phyloP scores from a whole-genome alignment of 768 basidiomycete genomes.

The Cystofilobasidium macerans region DNA sequence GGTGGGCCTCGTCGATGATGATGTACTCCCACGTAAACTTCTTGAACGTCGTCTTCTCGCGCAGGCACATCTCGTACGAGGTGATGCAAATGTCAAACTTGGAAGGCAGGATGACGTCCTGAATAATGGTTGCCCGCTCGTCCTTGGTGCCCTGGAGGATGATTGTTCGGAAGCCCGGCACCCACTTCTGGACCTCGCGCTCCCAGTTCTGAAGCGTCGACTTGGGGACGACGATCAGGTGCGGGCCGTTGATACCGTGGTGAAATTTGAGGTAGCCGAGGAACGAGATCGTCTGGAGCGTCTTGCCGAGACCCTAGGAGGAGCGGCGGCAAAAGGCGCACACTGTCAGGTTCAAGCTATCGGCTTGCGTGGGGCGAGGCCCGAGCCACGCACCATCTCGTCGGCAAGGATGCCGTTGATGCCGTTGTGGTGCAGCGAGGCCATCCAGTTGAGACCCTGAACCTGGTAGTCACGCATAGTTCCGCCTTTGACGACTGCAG shows the following conservation, averaged over 20 bases:
- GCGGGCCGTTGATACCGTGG: slow-evolving; percentile 62
- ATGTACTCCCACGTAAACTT: slow-evolving; percentile 98
- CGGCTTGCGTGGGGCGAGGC: background rate
- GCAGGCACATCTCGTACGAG: slow-evolving; percentile 91
- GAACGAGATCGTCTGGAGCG: slow-evolving; percentile 94
- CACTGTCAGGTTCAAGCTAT: background rate
- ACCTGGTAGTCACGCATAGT: slow-evolving; percentile 87
- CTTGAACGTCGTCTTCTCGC: slow-evolving; percentile 82
- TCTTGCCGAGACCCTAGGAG: slow-evolving; percentile 84
- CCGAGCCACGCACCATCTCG: slow-evolving; percentile 59
- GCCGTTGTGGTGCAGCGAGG: slow-evolving; percentile 87
- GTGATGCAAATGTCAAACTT: slow-evolving; percentile 93
- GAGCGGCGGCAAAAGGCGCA: background rate
- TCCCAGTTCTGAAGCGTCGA: slow-evolving; percentile 95
- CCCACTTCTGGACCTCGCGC: slow-evolving; percentile 85
- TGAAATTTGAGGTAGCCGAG: slow-evolving; percentile 86
- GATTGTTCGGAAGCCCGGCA: slow-evolving; percentile 71
- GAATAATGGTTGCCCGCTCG: slow-evolving; percentile 71
- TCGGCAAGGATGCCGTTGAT: slow-evolving; percentile 95
- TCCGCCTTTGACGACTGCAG: slow-evolving; percentile 66
- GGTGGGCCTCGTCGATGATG: slow-evolving; percentile 94
- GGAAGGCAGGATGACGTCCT: slow-evolving; percentile 64
- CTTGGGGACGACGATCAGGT: slow-evolving; percentile 96
- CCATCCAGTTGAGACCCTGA: slow-evolving; percentile 96
- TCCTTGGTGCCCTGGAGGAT: slow-evolving; percentile 78